Percentiles rank a stretch among this genome's conserved stretches.
These are phyloP conservation scores for Podila epicladia DNA, from an alignment of 192 early-diverging fungal species.

Conservation along the genomic window DNA sequence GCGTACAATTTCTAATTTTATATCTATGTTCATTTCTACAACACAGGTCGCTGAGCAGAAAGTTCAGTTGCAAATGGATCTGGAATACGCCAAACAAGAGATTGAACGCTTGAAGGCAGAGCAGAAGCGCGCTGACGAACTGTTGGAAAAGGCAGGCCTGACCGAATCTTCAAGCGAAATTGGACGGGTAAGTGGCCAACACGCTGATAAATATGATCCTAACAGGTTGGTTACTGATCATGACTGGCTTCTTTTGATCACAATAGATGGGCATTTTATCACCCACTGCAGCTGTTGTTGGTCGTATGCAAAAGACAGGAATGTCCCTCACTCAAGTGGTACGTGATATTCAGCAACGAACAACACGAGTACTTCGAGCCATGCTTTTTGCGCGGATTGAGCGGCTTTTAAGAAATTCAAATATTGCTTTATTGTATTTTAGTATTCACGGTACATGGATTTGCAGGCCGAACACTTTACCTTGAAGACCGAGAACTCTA, in stretches of 20 bases:
- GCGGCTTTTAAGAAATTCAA: background rate
- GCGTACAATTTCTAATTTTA: no score
- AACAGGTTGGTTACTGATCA: no score
- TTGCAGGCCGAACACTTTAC: slow-evolving; percentile 59
- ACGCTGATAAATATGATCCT: background rate
- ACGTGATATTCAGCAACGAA: background rate
- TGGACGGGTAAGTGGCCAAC: slow-evolving; percentile 29
- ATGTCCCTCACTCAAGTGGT: slow-evolving; percentile 71
- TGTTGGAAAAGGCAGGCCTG: slow-evolving; percentile 44
- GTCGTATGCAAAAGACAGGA: slow-evolving; percentile 54
- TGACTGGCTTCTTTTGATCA: background rate
- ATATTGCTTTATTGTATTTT: background rate
- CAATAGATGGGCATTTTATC: slow-evolving; percentile 53
- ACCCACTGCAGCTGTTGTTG: slow-evolving; percentile 63
- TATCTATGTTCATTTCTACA: no score
- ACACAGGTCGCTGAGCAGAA: slow-evolving; percentile 22
- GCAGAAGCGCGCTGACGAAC: slow-evolving; percentile 57
- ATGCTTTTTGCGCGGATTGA: no score
- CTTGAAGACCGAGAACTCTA: slow-evolving; percentile 57
- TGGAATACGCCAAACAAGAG: slow-evolving; percentile 26
- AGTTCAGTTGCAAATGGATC: slow-evolving; percentile 57
- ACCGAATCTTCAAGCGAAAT: slow-evolving; percentile 23
- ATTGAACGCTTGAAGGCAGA: slow-evolving; percentile 54
- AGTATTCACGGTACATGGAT: slow-evolving; percentile 65
- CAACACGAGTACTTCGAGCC: no score